phyloP scores from a whole-genome alignment of 202 grass and related monocot species.

The Bolboschoenoplectus hybrid region DNA sequence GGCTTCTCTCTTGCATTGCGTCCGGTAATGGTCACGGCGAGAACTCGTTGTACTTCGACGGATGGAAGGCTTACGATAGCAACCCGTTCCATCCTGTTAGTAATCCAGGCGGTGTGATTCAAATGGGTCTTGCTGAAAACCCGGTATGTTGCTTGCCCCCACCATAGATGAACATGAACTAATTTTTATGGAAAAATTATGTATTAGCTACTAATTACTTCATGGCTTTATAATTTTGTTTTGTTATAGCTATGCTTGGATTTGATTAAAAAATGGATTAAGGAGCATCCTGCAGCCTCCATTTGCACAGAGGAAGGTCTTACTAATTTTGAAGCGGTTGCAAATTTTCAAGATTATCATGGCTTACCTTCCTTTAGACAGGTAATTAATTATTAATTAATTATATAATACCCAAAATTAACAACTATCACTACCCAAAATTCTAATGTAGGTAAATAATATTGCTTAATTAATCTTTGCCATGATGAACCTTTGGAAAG shows the following conservation, averaged over 20 bases:
- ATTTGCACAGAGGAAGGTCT: conserved; percentile 71
- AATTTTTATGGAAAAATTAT: neutral
- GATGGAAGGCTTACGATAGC: conserved; percentile 92
- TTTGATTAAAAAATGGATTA: conserved; percentile 73
- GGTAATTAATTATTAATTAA: conserved; percentile 47
- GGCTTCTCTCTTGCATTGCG: conserved; percentile 66
- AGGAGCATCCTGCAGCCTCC: conserved; percentile 72
- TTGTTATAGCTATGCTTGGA: conserved; percentile 66
- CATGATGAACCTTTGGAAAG: neutral
- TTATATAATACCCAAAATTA: neutral
- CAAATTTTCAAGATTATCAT: conserved; percentile 97
- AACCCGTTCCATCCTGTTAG: conserved; percentile 59
- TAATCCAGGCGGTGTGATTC: conserved; percentile 73
- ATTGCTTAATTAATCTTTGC: neutral
- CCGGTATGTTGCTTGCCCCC: conserved; percentile 41
- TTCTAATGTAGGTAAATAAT: neutral
- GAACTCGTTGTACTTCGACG: conserved; percentile 83
- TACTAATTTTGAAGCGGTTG: conserved; percentile 59
- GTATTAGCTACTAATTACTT: neutral
- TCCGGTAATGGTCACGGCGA: conserved; percentile 70
- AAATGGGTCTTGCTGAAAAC: conserved; percentile 96
- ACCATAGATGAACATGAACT: neutral
- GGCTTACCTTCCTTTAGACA: conserved; percentile 70
- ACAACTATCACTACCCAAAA: neutral
- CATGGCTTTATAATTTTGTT: neutral